Evolutionary conservation across 768 basidiomycete genomes (phyloP).

Genomic region (Lyophyllum semitale): DNA sequence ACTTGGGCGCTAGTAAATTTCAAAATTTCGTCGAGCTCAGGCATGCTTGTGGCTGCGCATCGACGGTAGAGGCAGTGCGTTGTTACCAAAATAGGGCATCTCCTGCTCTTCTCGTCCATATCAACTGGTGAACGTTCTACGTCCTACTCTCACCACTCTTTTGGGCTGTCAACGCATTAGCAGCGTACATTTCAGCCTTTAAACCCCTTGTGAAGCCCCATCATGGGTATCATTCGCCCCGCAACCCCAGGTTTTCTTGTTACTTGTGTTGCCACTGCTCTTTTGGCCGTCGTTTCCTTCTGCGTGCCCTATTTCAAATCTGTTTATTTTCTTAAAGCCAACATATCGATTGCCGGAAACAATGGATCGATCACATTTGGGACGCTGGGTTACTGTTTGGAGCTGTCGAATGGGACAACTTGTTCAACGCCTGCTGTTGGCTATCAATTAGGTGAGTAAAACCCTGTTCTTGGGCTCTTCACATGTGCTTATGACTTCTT

Average conservation of each 20-base stretch:
- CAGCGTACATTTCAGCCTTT: not conserved
- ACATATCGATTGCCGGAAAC: conserved; percentile 44
- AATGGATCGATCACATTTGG: conserved; percentile 80
- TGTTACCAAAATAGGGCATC: not conserved
- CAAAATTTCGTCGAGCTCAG: no score
- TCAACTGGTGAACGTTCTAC: not conserved
- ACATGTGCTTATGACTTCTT: conserved; percentile 9
- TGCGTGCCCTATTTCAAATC: conserved; percentile 89
- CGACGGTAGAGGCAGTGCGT: not conserved
- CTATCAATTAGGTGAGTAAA: conserved; percentile 77
- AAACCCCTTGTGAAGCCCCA: not conserved
- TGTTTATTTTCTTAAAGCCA: conserved; percentile 85
- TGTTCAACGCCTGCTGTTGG: conserved; percentile 86
- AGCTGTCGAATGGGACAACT: conserved; percentile 52
- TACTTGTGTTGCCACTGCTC: conserved; percentile 73
- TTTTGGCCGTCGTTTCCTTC: conserved; percentile 88
- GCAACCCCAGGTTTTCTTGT: conserved; percentile 90
- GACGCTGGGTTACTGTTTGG: conserved; percentile 85
- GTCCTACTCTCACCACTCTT: not conserved
- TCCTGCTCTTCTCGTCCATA: not conserved
- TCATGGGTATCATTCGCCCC: conserved; percentile 71
- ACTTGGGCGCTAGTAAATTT: no score
- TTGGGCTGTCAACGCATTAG: not conserved
- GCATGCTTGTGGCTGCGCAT: conserved; percentile 2
- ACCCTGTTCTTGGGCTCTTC: not conserved